Conservation (phyloP, 176 grass and related monocot genomes). For the Musa itinerans region DNA sequence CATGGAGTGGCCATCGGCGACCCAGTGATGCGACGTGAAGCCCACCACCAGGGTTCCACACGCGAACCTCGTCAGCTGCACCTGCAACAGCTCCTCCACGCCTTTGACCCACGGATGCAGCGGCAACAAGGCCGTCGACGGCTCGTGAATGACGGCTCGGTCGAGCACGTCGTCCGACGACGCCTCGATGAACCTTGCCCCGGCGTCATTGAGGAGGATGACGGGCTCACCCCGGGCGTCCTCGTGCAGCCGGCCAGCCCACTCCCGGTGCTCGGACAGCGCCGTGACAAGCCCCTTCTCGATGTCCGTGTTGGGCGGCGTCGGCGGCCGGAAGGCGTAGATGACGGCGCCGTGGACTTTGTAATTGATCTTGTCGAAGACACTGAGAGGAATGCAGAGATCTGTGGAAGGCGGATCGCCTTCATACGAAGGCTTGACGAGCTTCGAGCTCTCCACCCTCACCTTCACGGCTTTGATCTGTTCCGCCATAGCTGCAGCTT, state of each 20-base stretch:
- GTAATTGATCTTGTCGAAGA: background rate
- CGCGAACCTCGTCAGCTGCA: slow-evolving; percentile 39
- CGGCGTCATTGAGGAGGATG: background rate
- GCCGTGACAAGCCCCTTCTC: background rate
- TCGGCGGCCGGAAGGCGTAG: background rate
- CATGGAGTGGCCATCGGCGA: slow-evolving; percentile 30
- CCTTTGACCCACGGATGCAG: background rate
- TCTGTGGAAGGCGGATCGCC: background rate
- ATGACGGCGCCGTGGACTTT: background rate
- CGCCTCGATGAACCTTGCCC: background rate
- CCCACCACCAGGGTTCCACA: slow-evolving; percentile 32
- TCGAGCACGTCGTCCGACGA: background rate
- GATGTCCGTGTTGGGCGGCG: background rate
- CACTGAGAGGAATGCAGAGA: background rate
- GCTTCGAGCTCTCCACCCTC: background rate
- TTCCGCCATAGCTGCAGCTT: too few species aligned
- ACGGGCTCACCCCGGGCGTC: background rate
- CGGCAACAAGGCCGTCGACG: background rate
- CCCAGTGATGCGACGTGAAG: slow-evolving; percentile 26
- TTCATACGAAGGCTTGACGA: background rate
- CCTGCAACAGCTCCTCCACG: background rate
- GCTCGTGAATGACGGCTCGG: background rate
- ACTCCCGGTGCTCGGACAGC: background rate
- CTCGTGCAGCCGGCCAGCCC: background rate
- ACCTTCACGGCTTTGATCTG: background rate